These are phyloP conservation scores for Lepidium africanum DNA, from an alignment of 345 rosid species.

Conservation along the genomic window DNA sequence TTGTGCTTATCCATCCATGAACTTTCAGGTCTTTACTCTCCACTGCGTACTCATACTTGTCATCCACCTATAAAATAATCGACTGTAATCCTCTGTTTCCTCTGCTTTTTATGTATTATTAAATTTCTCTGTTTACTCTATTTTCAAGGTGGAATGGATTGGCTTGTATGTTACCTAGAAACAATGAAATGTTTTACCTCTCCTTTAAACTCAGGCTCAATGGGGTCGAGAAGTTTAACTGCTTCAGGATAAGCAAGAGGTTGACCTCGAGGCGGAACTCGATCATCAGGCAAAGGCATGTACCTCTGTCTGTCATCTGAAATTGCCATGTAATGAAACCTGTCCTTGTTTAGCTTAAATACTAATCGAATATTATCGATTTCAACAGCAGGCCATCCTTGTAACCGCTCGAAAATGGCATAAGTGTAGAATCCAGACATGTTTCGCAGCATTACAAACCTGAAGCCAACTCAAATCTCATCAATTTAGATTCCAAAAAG, in stretches of 20 bases:
- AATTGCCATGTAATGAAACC: conserved; percentile 81
- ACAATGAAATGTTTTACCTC: conserved; percentile 41
- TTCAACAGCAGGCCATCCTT: conserved; percentile 79
- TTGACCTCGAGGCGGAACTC: conserved; percentile 52
- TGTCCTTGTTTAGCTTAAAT: conserved; percentile 73
- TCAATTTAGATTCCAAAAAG: not conserved
- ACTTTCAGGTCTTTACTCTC: conserved; percentile 55
- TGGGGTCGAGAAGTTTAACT: conserved; percentile 59
- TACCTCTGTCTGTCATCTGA: conserved; percentile 71
- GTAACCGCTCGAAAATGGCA: conserved; percentile 59
- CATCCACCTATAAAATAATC: conserved; percentile 58
- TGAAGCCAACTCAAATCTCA: conserved; percentile 15
- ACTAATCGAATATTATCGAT: conserved; percentile 69
- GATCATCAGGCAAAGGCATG: conserved; percentile 91
- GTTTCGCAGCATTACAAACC: conserved; percentile 71
- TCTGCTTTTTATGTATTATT: not conserved
- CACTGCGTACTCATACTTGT: conserved; percentile 73
- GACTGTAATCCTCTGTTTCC: conserved; percentile 4
- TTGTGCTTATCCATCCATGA: conserved; percentile 84
- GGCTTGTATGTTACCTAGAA: not conserved
- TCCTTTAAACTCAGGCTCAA: conserved; percentile 65
- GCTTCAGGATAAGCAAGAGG: conserved; percentile 79
- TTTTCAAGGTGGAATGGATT: not conserved
- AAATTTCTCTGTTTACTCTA: not conserved
- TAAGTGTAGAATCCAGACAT: conserved; percentile 80